A percentile compares a stretch with the other conserved stretches of the same genome.
These are phyloP conservation scores for Cutaneotrichosporon dermatis DNA, from an alignment of 1,284 basidiomycete genomes.

Conservation along the genomic window DNA sequence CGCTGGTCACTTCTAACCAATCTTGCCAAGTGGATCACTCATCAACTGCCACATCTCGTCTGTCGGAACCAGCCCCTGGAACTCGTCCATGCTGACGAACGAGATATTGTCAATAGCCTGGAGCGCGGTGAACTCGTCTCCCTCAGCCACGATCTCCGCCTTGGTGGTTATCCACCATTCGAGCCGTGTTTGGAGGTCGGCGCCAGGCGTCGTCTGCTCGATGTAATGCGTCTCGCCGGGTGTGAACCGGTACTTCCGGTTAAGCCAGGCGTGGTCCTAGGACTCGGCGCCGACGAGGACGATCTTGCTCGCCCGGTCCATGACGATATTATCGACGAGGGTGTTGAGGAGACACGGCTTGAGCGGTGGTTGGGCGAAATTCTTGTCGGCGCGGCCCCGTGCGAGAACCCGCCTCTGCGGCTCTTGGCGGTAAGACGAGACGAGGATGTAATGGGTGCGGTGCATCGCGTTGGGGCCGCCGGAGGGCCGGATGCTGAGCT, in stretches of 20 bases:
- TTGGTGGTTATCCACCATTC: neutral
- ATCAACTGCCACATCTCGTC: neutral
- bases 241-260: neutral
- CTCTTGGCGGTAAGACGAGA: neutral
- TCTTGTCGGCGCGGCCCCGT: neutral
- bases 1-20: too few species aligned
- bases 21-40: neutral
- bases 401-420: neutral
- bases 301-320: neutral
- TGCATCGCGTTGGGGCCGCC: neutral
- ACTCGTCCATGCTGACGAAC: neutral
- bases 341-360: neutral
- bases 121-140: neutral
- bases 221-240: neutral
- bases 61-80: neutral
- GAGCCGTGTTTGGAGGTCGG: neutral
- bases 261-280: neutral
- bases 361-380: neutral
- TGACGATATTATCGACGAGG: neutral
- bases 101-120: neutral
- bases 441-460: neutral
- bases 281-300: neutral
- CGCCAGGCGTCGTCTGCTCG: neutral
- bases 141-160: neutral
- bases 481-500: neutral